A percentile compares a stretch with the other conserved stretches of the same genome.
Conservation (phyloP, 768 basidiomycete genomes). For the Austroboletus eburneus region DNA sequence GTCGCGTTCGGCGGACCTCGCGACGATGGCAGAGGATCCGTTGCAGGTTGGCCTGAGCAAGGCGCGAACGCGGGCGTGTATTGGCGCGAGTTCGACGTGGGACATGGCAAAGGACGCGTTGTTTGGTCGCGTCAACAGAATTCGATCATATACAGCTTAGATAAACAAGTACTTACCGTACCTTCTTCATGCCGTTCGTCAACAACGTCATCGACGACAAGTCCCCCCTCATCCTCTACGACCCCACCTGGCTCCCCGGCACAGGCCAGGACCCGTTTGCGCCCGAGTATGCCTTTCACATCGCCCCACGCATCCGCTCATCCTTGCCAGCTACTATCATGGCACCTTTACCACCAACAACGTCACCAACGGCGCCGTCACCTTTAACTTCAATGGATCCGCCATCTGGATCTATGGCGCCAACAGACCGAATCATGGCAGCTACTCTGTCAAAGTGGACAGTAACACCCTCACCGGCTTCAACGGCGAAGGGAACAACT, state of each 20-base stretch:
- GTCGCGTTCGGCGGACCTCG: slow-evolving; percentile 62
- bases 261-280: slow-evolving; percentile 11
- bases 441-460: slow-evolving; percentile 43
- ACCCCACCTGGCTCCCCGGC: slow-evolving; percentile 21
- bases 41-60: slow-evolving; percentile 72
- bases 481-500: slow-evolving; percentile 26
- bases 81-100: slow-evolving; percentile 38
- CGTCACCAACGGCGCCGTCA: slow-evolving; percentile 30
- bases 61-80: slow-evolving; percentile 63
- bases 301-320: not conserved
- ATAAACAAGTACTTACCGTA: too few relatives aligned
- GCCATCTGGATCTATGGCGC: slow-evolving; percentile 48
- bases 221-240: slow-evolving; percentile 30
- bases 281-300: slow-evolving; percentile 11
- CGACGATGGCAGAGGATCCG: slow-evolving; percentile 50
- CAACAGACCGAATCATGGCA: slow-evolving; percentile 44
- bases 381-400: slow-evolving; percentile 47
- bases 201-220: slow-evolving; percentile 29
- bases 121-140: slow-evolving; percentile 11
- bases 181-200: slow-evolving; percentile 29
- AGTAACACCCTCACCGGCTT: slow-evolving; percentile 19
- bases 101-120: slow-evolving; percentile 44
- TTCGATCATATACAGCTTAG: too few relatives aligned
- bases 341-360: slow-evolving; percentile 40
- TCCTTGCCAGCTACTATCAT: slow-evolving; percentile 31